A percentile compares a stretch with the other conserved stretches of the same genome.
Conservation (phyloP, 2,329 filamentous ascomycete genomes). For the Xylaria sp. region DNA sequence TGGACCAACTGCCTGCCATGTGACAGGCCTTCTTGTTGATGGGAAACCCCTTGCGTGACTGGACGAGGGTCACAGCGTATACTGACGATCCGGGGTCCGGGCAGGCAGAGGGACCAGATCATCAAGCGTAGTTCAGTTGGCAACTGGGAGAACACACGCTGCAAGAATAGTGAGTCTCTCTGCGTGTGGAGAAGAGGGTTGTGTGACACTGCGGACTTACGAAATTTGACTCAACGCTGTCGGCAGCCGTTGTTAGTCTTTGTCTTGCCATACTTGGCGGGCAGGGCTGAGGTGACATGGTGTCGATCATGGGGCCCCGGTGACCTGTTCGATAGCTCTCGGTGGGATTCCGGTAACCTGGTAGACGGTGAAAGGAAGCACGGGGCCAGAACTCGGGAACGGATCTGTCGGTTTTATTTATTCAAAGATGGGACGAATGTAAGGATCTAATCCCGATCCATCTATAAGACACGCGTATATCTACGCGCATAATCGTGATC, state of each 20-base stretch:
- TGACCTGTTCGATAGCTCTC: background rate
- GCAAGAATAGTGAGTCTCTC: slow-evolving; percentile 2
- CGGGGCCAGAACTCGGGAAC: background rate
- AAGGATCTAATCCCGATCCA: background rate
- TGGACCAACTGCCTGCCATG: background rate
- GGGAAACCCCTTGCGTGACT: background rate
- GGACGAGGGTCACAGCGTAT: slow-evolving; percentile 52
- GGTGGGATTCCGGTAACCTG: background rate
- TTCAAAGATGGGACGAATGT: background rate
- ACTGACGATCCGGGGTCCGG: slow-evolving; percentile 57
- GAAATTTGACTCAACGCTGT: slow-evolving; percentile 20
- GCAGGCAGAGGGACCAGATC: slow-evolving; percentile 60
- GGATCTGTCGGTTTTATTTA: background rate
- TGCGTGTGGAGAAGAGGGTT: background rate
- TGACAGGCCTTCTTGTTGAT: background rate
- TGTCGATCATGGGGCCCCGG: background rate
- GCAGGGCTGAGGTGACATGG: background rate
- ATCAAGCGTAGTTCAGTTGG: slow-evolving; percentile 60
- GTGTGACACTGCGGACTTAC: slow-evolving; percentile 31
- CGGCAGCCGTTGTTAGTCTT: background rate
- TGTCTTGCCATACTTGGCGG: background rate
- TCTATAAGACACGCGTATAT: background rate
- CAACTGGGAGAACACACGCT: slow-evolving; percentile 58
- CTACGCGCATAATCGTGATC: background rate
- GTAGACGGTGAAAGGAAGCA: background rate